Evolutionary conservation across 345 rosid genomes (phyloP).

Genomic region (Eutrema yunnanense): DNA sequence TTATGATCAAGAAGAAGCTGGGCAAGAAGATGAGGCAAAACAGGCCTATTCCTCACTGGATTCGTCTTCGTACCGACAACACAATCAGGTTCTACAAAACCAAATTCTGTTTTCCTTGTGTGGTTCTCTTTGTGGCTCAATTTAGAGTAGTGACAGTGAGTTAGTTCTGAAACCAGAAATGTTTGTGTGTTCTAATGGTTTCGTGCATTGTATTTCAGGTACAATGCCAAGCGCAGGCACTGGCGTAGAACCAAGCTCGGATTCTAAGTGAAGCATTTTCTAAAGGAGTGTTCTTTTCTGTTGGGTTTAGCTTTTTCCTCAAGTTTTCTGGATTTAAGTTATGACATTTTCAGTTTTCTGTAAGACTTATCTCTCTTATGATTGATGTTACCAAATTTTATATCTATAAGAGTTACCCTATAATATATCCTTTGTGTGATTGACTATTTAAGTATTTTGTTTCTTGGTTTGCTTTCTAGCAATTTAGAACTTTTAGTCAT

Average conservation of each 20-base stretch:
- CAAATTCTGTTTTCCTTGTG: no score
- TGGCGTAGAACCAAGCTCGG: constrained; percentile 76
- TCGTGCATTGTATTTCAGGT: constrained; percentile 27
- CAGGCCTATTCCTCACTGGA: constrained; percentile 75
- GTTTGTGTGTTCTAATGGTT: neutral
- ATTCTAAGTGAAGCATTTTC: constrained; percentile 18
- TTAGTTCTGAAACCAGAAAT: neutral
- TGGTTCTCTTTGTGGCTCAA: neutral
- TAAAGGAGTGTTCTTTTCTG: neutral
- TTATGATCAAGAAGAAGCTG: constrained; percentile 64
- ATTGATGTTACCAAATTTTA: neutral
- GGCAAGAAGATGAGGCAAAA: constrained; percentile 78
- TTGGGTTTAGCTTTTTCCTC: constrained; percentile 9
- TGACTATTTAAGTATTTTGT: neutral
- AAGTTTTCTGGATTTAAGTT: neutral
- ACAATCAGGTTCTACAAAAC: constrained; percentile 40
- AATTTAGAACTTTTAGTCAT: neutral
- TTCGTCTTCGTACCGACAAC: constrained; percentile 62
- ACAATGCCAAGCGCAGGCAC: constrained; percentile 74
- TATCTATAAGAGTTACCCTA: neutral
- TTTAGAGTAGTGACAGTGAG: neutral
- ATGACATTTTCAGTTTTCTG: constrained; percentile 15
- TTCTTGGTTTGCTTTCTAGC: neutral
- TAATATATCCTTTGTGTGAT: neutral
- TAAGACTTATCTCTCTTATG: neutral